A percentile compares a stretch with the other conserved stretches of the same genome.
Conservation (phyloP, 495 filamentous ascomycete genomes). For the Podospora sp. region DNA sequence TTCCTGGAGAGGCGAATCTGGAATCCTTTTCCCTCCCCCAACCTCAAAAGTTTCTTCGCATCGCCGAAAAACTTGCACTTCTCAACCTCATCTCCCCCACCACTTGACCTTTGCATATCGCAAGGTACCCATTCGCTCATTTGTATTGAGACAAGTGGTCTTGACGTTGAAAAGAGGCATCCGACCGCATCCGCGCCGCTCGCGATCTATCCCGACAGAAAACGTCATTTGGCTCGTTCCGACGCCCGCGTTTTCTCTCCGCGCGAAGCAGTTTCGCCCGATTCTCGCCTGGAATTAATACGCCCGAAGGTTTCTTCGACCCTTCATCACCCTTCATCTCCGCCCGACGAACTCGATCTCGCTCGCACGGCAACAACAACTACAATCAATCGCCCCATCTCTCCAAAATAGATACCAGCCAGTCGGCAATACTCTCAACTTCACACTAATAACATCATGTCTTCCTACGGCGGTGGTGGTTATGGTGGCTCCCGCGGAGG, state of each 20-base stretch:
- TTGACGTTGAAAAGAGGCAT: slow-evolving; percentile 8
- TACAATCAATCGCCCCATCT: background rate
- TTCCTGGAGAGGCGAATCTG: slow-evolving; percentile 20
- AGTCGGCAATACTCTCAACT: slow-evolving; percentile 2
- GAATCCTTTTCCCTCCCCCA: slow-evolving; percentile 17
- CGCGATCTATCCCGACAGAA: background rate
- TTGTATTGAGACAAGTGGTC: slow-evolving; percentile 9
- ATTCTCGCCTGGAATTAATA: background rate
- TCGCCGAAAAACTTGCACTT: slow-evolving; percentile 19
- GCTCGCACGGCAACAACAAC: background rate
- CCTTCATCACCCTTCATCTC: background rate
- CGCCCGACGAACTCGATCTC: background rate
- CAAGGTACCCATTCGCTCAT: slow-evolving; percentile 20
- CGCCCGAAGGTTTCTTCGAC: background rate
- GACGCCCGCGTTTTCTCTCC: background rate
- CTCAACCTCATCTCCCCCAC: slow-evolving; percentile 20
- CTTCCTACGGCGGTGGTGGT: slow-evolving; percentile 36
- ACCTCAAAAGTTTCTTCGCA: slow-evolving; percentile 20
- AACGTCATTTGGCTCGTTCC: slow-evolving; percentile 10
- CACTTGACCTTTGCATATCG: slow-evolving; percentile 13
- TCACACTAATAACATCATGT: slow-evolving; percentile 56
- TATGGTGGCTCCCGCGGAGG: slow-evolving; percentile 65
- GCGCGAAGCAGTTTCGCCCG: background rate
- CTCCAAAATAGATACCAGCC: background rate
- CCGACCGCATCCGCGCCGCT: background rate